Base-by-base conservation (phyloP, 148 eudicot species). In the Cornus kousa region DNA sequence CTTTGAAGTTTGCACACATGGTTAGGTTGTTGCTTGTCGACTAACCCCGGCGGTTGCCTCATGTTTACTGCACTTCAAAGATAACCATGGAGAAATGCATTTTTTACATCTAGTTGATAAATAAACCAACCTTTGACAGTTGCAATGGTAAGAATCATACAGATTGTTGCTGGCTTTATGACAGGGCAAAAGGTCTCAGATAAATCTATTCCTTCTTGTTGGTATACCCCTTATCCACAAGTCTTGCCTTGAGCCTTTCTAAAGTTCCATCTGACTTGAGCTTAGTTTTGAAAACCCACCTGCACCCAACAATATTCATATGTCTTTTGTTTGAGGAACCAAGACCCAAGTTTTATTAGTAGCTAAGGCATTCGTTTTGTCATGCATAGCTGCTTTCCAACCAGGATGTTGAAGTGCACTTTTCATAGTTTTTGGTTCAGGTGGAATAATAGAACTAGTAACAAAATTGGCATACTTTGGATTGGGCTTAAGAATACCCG, bases 291-390 rank as follows among this genome's bases (percentile, higher is more conserved):
- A 50, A 73, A 4, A 73, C 31, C 76, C 76, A 73, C 17, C 12
- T 10, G 33, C 40, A 48, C 53, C 67, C 31, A 73, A 73, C 32
- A 57, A 73, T 50, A 73, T 73, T 73, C 0, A 73, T 55, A 73
- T 55, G 20, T 55, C 11, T 10, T 37, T 3, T 2, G 64, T 22
- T 20, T 40, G 67, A 4, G 76, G 76, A 11, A 73, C 65, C 23
- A 73, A 31, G 13, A 50, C 76, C 66, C 76, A 48, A 24, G 76
- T 73, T 5, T 57, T 19, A 50, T 73, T 73, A 24, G 53, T 24
- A 73, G 28, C 28, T 50, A 73, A 40, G 16, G 76, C 76, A 11
- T 13, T n/a, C 22, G 23, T 24, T 32, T 73, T 66, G 10, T 48
- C 64, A 9, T 50, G 19, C 76, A 73, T 73, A 19, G 76, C 11